phyloP scores from a whole-genome alignment of 495 filamentous ascomycete species.

The Hypoxylon fuscum region DNA sequence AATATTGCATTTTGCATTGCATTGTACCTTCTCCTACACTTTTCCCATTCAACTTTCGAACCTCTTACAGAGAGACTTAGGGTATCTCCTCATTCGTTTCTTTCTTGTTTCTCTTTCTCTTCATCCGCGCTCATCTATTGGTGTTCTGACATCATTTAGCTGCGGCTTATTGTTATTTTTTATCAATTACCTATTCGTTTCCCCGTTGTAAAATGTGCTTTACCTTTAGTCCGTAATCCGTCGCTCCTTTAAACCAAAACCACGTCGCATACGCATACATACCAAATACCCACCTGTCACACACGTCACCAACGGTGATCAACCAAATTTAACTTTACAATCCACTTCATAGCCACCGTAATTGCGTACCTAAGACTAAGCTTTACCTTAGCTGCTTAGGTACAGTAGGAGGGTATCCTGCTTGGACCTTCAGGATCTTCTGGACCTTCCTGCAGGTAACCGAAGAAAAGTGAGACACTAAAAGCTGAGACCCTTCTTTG shows the following conservation, averaged over 20 bases:
- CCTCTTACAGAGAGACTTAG: too few relatives aligned
- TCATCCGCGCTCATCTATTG: constrained; percentile 10
- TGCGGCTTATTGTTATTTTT: constrained; percentile 12
- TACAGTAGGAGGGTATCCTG: too few relatives aligned
- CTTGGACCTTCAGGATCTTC: too few relatives aligned
- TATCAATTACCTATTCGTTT: constrained; percentile 1
- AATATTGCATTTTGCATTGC: too few relatives aligned
- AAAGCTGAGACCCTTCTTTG: constrained; percentile 27
- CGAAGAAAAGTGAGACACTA: too few relatives aligned
- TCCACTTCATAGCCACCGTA: constrained; percentile 5
- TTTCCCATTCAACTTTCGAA: constrained; percentile 21
- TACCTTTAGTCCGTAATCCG: constrained; percentile 20
- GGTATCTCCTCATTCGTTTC: constrained; percentile 35
- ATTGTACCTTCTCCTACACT: constrained; percentile 3
- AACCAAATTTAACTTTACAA: constrained; percentile 17
- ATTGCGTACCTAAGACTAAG: constrained; percentile 11
- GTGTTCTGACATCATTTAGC: neutral
- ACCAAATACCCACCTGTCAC: constrained; percentile 12
- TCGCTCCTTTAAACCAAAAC: constrained; percentile 32
- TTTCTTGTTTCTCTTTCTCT: constrained; percentile 22
- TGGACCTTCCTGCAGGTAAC: constrained; percentile 29
- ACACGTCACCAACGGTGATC: constrained; percentile 36
- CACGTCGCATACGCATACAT: constrained; percentile 29
- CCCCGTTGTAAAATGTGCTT: neutral
- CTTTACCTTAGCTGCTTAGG: too few relatives aligned